Conservation (phyloP, 1,139 yeast species). For the Maudiozyma humilis region DNA sequence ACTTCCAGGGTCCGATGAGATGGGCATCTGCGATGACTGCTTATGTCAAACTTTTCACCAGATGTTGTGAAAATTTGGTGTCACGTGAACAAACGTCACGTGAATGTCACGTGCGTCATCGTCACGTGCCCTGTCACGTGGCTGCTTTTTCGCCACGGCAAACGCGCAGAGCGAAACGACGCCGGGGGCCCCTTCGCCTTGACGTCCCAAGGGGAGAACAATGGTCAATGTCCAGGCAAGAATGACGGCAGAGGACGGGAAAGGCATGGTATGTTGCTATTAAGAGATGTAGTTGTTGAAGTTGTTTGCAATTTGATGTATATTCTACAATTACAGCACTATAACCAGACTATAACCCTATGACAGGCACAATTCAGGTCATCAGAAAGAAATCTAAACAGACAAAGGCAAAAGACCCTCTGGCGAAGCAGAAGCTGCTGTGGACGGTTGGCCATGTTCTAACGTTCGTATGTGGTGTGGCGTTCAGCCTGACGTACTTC, state of each 20-base stretch:
- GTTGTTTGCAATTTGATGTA: no score
- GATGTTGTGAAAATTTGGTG: no score
- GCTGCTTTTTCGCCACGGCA: no score
- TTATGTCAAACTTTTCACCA: no score
- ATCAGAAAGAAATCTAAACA: conserved; percentile 21
- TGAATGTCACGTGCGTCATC: no score
- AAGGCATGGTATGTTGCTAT: not conserved
- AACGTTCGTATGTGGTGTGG: conserved; percentile 43
- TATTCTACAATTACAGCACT: no score
- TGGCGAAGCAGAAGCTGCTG: conserved; percentile 35
- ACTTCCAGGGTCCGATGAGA: not conserved
- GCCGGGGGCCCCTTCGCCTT: not conserved
- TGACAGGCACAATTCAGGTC: conserved; percentile 21
- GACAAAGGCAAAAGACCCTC: conserved; percentile 17
- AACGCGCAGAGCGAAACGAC: no score
- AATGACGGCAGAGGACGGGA: not conserved
- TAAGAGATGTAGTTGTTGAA: no score
- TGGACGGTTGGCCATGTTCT: conserved; percentile 59
- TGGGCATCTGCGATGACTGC: no score
- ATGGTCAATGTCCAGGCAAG: not conserved
- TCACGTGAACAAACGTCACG: no score
- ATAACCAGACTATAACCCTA: no score
- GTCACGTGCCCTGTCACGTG: no score
- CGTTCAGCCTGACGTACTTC: conserved; percentile 42
- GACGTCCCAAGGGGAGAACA: not conserved